phyloP scores from a whole-genome alignment of 2,329 filamentous ascomycete genomes.

The Plectosphaerella sp. region DNA sequence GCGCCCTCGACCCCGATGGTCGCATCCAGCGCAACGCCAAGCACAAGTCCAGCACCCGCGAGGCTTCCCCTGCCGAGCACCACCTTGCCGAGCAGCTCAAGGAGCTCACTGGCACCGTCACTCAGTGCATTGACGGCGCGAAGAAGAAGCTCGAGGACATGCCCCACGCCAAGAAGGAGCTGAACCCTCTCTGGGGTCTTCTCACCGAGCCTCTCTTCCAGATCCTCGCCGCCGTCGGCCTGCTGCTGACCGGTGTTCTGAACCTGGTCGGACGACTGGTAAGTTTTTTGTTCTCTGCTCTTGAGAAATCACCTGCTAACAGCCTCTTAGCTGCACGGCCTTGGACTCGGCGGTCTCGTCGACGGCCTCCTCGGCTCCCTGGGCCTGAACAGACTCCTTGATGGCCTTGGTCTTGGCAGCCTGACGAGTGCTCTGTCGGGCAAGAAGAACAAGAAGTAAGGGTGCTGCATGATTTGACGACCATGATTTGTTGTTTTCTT shows the following conservation, averaged over 20 bases:
- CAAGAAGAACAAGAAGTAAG: conserved; percentile 23
- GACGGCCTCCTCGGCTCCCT: conserved; percentile 74
- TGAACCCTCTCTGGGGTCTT: conserved; percentile 84
- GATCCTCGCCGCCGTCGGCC: conserved; percentile 83
- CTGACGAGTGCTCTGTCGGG: conserved; percentile 38
- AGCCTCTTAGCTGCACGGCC: conserved; percentile 54
- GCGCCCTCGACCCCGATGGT: conserved; percentile 84
- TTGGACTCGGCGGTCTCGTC: conserved; percentile 78
- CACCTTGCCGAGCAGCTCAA: conserved; percentile 81
- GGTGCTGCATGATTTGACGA: not conserved
- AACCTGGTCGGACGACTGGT: conserved; percentile 75
- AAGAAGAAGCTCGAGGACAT: conserved; percentile 88
- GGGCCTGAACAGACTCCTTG: conserved; percentile 71
- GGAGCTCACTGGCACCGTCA: conserved; percentile 76
- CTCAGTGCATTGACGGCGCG: conserved; percentile 78
- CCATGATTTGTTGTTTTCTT: not conserved
- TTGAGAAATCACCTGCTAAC: conserved; percentile 14
- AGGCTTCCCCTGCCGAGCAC: conserved; percentile 79
- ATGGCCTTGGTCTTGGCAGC: conserved; percentile 62
- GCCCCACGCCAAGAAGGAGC: conserved; percentile 91
- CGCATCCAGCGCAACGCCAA: conserved; percentile 82
- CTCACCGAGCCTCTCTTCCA: conserved; percentile 84
- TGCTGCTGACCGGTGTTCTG: conserved; percentile 77
- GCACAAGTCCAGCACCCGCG: conserved; percentile 67
- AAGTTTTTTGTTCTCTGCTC: conserved; percentile 16